Evolutionary conservation across 352 stramenopile genomes (phyloP).

Genomic region (Globisporangium polare): DNA sequence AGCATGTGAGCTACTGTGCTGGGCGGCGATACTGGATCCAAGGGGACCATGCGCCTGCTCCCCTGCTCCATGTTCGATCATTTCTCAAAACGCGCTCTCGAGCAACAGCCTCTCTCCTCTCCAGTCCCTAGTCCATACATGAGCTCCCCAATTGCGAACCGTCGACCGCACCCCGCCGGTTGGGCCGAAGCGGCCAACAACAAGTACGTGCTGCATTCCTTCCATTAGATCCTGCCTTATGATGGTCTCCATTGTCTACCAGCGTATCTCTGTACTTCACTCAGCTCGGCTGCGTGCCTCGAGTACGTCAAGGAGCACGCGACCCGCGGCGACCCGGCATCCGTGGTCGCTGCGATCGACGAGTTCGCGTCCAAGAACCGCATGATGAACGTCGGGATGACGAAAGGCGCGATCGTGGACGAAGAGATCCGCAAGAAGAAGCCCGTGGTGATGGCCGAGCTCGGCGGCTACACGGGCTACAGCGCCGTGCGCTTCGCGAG

Average conservation of each 20-base stretch:
- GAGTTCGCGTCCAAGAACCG: conserved; percentile 21
- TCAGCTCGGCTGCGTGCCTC: conserved; percentile 16
- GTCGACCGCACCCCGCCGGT: no score
- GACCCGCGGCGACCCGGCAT: conserved; percentile 25
- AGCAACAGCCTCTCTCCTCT: not conserved
- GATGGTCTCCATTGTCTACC: no score
- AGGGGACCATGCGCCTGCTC: no score
- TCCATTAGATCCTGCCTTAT: not conserved
- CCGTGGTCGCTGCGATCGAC: conserved; percentile 31
- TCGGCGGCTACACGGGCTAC: conserved; percentile 40
- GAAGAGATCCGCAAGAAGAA: conserved; percentile 32
- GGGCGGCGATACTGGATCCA: no score
- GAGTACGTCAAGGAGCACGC: conserved; percentile 34
- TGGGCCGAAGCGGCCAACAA: not conserved
- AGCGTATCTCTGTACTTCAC: not conserved
- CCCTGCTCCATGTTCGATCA: not conserved
- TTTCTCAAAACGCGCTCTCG: not conserved
- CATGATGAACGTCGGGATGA: conserved; percentile 42
- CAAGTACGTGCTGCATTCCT: not conserved
- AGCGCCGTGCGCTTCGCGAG: conserved; percentile 43
- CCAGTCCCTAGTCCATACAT: not conserved
- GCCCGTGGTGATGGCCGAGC: conserved; percentile 35
- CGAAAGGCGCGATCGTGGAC: conserved; percentile 25
- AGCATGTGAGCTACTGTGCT: not conserved
- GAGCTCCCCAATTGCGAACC: not conserved